These are phyloP conservation scores for Wallacemonas collosoma DNA, from an alignment of 208 protist genomes.

Conservation along the genomic window DNA sequence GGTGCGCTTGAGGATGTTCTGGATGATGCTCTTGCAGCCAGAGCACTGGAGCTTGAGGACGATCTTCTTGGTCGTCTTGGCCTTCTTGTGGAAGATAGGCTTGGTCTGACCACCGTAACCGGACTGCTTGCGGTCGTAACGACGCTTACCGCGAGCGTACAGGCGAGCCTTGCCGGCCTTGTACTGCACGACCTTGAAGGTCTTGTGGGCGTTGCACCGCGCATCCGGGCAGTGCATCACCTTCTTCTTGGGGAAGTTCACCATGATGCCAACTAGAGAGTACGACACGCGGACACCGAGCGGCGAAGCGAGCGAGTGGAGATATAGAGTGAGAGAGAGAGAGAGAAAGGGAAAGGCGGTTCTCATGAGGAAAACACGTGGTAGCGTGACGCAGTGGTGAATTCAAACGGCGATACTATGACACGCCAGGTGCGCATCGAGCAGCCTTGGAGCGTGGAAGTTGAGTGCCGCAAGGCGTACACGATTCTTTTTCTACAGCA, in stretches of 20 bases:
- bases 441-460: too few relatives aligned
- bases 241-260: constrained; percentile 95
- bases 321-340: constrained; percentile 11
- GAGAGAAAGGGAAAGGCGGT: not conserved
- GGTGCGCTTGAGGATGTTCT: constrained; percentile 93
- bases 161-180: constrained; percentile 99
- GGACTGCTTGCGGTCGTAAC: constrained; percentile 99
- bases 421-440: too few relatives aligned
- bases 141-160: constrained; percentile 98
- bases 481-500: too few relatives aligned
- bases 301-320: not conserved
- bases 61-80: constrained; percentile 99
- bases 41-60: constrained; percentile 98
- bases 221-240: constrained; percentile 89
- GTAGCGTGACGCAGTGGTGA: too few relatives aligned
- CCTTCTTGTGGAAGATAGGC: constrained; percentile 99
- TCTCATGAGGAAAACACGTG: not conserved
- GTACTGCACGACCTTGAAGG: constrained; percentile 99
- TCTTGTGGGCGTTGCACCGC: constrained; percentile 95
- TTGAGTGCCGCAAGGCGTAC: too few relatives aligned
- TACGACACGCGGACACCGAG: not conserved
- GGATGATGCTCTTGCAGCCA: constrained; percentile 92
- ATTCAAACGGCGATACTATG: too few relatives aligned
- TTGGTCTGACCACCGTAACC: constrained; percentile 99
- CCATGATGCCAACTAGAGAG: constrained; percentile 51